Percentiles rank a stretch among this genome's conserved stretches.
phyloP scores from a whole-genome alignment of 2,329 filamentous ascomycete species.

The Sporothrix schenckii region DNA sequence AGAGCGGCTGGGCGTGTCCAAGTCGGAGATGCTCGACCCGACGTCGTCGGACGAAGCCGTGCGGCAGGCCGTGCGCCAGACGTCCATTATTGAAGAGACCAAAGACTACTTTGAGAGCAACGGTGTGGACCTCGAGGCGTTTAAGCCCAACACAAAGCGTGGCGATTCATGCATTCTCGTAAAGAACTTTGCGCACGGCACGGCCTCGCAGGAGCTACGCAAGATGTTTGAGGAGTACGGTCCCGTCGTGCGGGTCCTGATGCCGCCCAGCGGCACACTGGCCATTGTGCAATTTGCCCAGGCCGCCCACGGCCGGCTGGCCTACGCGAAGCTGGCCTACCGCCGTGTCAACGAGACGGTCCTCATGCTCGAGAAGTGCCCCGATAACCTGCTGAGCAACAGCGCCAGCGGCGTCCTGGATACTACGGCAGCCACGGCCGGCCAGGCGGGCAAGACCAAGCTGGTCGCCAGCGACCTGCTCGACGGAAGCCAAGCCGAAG shows the following conservation, averaged over 20 bases:
- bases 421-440: not conserved
- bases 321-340: slow-evolving; percentile 84
- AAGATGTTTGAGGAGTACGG: slow-evolving; percentile 85
- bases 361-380: slow-evolving; percentile 90
- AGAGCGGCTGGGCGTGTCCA: slow-evolving; percentile 81
- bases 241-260: slow-evolving; percentile 76
- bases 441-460: slow-evolving; percentile 31
- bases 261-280: slow-evolving; percentile 91
- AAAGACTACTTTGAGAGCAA: slow-evolving; percentile 87
- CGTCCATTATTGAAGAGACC: slow-evolving; percentile 86
- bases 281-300: slow-evolving; percentile 89
- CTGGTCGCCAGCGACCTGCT: slow-evolving; percentile 33
- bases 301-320: slow-evolving; percentile 75
- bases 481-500: slow-evolving; percentile 7
- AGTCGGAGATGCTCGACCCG: slow-evolving; percentile 91
- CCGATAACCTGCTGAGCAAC: slow-evolving; percentile 72
- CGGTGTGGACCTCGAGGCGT: slow-evolving; percentile 88
- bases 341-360: slow-evolving; percentile 88
- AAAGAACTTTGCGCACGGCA: slow-evolving; percentile 91
- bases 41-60: slow-evolving; percentile 92
- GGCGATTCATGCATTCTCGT: slow-evolving; percentile 87
- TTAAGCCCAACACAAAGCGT: slow-evolving; percentile 74
- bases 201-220: slow-evolving; percentile 75
- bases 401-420: slow-evolving; percentile 37
- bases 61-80: slow-evolving; percentile 96